These are phyloP conservation scores for Triticum timopheevii DNA, from an alignment of 176 grass and related monocot genomes.

Conservation along the genomic window DNA sequence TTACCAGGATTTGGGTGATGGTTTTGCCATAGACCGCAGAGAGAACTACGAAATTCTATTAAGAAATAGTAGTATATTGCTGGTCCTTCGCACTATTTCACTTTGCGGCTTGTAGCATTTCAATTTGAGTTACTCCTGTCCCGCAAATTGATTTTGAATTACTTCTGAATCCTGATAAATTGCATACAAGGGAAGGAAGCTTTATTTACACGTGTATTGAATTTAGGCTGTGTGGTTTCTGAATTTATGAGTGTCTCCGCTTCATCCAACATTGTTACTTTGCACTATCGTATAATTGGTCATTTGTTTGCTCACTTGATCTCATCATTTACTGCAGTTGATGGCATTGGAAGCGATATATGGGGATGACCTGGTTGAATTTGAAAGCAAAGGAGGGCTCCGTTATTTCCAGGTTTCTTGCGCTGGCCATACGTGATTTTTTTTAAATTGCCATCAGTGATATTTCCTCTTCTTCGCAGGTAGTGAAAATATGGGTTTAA, in stretches of 20 bases:
- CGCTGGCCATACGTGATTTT: neutral
- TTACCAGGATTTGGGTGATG: neutral
- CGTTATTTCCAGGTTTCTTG: slow-evolving; percentile 50
- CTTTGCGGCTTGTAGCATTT: too few species aligned
- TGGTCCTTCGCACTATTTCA: too few species aligned
- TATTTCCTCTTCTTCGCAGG: slow-evolving; percentile 5
- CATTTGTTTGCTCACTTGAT: neutral
- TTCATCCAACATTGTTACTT: neutral
- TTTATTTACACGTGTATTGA: too few species aligned
- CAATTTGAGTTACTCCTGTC: neutral
- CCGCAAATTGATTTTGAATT: too few species aligned
- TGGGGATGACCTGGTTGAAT: slow-evolving; percentile 30
- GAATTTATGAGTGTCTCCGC: neutral
- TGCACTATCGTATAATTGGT: neutral
- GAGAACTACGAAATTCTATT: too few species aligned
- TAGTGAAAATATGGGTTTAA: neutral
- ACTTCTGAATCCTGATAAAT: neutral
- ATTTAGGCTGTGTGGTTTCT: neutral
- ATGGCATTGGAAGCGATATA: slow-evolving; percentile 63
- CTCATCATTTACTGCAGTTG: slow-evolving; percentile 23
- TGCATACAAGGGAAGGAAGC: neutral
- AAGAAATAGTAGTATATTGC: too few species aligned
- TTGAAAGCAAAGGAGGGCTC: slow-evolving; percentile 42
- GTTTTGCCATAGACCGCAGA: neutral
- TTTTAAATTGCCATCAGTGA: neutral